phyloP scores from a whole-genome alignment of 371 early-diverging fungal species.

The Mortierella sp. region DNA sequence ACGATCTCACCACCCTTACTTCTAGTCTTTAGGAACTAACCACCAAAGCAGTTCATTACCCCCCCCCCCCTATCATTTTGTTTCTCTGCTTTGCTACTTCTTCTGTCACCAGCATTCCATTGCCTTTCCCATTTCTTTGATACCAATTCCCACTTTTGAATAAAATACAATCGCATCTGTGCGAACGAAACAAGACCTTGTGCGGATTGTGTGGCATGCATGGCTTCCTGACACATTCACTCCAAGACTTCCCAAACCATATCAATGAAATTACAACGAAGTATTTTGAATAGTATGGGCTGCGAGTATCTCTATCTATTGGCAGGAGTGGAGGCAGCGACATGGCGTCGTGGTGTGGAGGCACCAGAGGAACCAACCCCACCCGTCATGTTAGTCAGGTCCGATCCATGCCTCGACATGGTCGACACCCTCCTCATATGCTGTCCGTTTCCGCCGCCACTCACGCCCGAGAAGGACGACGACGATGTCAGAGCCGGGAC shows the following conservation, averaged over 20 bases:
- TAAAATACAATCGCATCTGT: not conserved
- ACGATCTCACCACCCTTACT: conserved; percentile 33
- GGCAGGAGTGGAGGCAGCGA: not conserved
- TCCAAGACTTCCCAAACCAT: too few species aligned
- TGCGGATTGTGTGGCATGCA: too few species aligned
- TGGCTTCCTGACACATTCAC: too few species aligned
- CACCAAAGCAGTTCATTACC: too few species aligned
- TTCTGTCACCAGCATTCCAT: too few species aligned
- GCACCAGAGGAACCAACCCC: not conserved
- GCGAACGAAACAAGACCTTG: not conserved
- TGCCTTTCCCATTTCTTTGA: not conserved
- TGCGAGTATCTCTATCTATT: conserved; percentile 2
- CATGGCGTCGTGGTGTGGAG: conserved; percentile 17
- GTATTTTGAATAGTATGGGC: not conserved
- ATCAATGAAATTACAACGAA: not conserved
- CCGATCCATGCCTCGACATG: conserved; percentile 37
- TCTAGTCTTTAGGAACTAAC: not conserved
- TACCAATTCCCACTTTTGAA: not conserved
- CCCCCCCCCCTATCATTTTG: too few species aligned
- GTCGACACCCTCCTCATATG: conserved; percentile 22
- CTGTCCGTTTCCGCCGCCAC: not conserved
- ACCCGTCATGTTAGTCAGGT: not conserved
- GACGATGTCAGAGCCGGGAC: conserved; percentile 10
- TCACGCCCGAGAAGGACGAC: not conserved
- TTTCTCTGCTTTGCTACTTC: too few species aligned